Base-by-base conservation (phyloP, 306 rosid genomes). In the Canavalia ensiformis region DNA sequence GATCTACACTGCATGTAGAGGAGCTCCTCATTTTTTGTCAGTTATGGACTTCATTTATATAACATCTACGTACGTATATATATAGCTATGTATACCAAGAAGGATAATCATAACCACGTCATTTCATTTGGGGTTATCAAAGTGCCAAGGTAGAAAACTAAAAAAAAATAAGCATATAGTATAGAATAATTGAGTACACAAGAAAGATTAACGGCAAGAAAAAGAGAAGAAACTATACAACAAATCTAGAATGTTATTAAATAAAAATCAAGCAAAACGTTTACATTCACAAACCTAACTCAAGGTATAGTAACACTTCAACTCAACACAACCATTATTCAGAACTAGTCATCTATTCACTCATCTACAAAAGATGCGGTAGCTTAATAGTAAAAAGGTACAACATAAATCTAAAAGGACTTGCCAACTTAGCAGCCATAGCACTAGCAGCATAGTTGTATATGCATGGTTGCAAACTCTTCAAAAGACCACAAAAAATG, bases 241-340 rank as follows among this genome's bases (percentile, higher is more conserved):
- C 5, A 49, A 66, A 39, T 70, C 65, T 59, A 49, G 74, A 67
- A 68, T 76, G 54, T 71, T 71, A 76, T 72, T 75, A 11, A 80
- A 62, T 37, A 68, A 71, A 74, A 52, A 75, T 75, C 12, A 65
- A 37, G 54, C 10, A 56, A 59, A 11, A 39, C 63, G 10, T 45
- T 57, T 75, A 75, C 65, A 82, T 74, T 82, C 76, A 74, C 62
- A 81, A 67, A 82, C 46, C 78, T 72, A 71, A 60, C 65, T 71
- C 54, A 58, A 79, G 60, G 64, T 58, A 58, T 70, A 42, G 30
- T 60, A 45, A 45, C 49, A 54, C 65, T 67, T 30, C 34, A 47
- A 68, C 47, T 78, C 50, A 78, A 47, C 54, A 79, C 54, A 25
- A 63, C 7, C 57, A 54, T 73, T 64, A 72, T 72, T 72, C 80